phyloP scores from a whole-genome alignment of 176 grass and related monocot species.

The Oryza officinalis region DNA sequence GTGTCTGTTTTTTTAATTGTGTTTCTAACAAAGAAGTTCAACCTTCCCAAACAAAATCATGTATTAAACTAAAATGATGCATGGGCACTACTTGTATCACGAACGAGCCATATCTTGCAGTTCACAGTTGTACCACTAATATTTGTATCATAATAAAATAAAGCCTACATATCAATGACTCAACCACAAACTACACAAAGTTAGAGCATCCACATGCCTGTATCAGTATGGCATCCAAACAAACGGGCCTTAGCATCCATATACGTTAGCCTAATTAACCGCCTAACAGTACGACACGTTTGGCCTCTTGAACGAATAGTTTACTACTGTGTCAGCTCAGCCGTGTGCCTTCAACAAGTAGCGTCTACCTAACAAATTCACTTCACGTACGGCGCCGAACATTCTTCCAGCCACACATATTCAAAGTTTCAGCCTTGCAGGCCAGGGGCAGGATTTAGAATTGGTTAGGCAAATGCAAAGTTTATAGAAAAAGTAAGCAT shows the following conservation, averaged over 20 bases:
- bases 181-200: too few relatives aligned
- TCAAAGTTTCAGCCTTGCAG: neutral
- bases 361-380: constrained; percentile 4
- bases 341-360: neutral
- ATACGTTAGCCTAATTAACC: neutral
- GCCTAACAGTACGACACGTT: constrained; percentile 16
- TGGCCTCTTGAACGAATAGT: neutral
- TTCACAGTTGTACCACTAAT: too few relatives aligned
- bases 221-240: too few relatives aligned
- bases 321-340: neutral
- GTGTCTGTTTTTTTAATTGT: too few relatives aligned
- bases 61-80: too few relatives aligned
- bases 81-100: too few relatives aligned
- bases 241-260: neutral
- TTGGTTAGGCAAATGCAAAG: constrained; percentile 21
- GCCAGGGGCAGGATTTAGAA: neutral
- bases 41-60: too few relatives aligned
- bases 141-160: too few relatives aligned
- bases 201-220: too few relatives aligned
- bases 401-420: constrained; percentile 37
- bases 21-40: too few relatives aligned
- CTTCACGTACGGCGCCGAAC: neutral
- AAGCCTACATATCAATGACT: too few relatives aligned
- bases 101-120: too few relatives aligned
- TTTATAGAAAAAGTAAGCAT: neutral